phyloP scores from a whole-genome alignment of 73 alveolate genomes.

The Tetrahymena elliotti region DNA sequence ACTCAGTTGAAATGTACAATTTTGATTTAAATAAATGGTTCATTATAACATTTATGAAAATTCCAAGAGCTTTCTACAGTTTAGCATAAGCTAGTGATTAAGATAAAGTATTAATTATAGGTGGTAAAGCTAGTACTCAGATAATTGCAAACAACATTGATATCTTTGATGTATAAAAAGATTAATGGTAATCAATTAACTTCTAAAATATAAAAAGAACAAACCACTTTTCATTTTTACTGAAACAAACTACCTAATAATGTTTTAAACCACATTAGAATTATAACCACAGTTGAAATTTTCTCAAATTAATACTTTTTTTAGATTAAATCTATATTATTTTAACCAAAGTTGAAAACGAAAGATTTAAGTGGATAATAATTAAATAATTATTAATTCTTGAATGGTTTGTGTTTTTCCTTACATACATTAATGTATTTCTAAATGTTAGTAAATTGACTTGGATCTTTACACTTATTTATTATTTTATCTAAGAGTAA shows the following conservation, averaged over 20 bases:
- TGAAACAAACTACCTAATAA: background rate
- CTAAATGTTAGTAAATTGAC: background rate
- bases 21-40: background rate
- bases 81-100: background rate
- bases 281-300: background rate
- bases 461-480: background rate
- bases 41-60: background rate
- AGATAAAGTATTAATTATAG: background rate
- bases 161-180: background rate
- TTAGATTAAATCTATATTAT: no score
- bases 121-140: background rate
- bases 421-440: no score
- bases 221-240: background rate
- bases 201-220: background rate
- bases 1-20: background rate
- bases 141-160: background rate
- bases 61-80: background rate
- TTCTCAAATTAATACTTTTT: no score
- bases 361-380: background rate
- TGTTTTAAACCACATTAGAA: background rate
- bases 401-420: background rate
- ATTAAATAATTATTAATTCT: background rate
- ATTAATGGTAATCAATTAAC: background rate
- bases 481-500: background rate
- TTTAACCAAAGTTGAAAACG: background rate